These are phyloP conservation scores for Botryosphaeria dothidea DNA, from an alignment of 2,329 filamentous ascomycete genomes.

Conservation along the genomic window DNA sequence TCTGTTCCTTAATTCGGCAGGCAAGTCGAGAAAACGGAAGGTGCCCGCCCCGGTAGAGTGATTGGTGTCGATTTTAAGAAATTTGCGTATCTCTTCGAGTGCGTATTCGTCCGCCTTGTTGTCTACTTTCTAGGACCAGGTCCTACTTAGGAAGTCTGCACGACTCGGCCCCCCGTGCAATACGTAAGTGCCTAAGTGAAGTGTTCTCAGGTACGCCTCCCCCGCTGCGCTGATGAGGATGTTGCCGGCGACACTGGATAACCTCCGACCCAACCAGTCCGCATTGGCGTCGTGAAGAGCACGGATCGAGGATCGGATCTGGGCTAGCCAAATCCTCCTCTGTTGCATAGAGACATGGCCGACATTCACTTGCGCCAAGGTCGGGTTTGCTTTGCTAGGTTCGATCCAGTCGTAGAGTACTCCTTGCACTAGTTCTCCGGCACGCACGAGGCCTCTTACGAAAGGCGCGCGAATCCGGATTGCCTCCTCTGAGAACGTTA, in stretches of 20 bases:
- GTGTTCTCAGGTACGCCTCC: constrained; percentile 2
- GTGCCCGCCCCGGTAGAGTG: not conserved
- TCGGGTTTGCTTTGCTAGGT: not conserved
- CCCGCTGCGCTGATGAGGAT: not conserved
- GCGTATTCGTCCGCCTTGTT: not conserved
- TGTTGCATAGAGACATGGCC: not conserved
- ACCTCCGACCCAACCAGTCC: not conserved
- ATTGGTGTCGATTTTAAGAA: not conserved
- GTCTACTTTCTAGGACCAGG: constrained; percentile 1
- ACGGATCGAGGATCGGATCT: not conserved
- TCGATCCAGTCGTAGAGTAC: constrained; percentile 7
- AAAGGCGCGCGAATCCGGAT: not conserved
- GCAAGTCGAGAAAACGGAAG: not conserved
- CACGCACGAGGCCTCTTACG: not conserved
- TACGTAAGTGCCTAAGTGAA: not conserved
- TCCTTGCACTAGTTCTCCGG: not conserved
- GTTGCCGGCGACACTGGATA: not conserved
- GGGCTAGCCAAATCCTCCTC: not conserved
- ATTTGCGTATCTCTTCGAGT: not conserved
- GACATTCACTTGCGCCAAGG: constrained; percentile 4
- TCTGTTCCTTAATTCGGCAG: not conserved
- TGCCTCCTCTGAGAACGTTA: not conserved
- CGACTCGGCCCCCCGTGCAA: not conserved
- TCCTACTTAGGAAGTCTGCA: not conserved
- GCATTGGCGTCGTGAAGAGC: not conserved